Conservation (phyloP, 352 stramenopile genomes). For the Lagenidium sp. region DNA sequence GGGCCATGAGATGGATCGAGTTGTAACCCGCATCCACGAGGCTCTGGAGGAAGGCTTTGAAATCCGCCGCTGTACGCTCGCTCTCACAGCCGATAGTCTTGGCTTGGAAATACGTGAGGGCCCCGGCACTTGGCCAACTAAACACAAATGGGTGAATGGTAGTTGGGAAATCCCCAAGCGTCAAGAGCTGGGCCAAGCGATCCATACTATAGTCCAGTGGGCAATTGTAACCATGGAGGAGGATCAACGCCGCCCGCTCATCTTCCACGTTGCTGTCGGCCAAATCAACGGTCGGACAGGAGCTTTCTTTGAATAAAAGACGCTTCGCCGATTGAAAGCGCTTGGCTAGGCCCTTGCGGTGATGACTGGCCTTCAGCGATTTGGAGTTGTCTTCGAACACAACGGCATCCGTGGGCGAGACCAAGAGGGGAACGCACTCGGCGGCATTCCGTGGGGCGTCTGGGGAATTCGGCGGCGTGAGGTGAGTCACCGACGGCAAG, state of each 20-base stretch:
- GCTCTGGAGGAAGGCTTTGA: slow-evolving; percentile 18
- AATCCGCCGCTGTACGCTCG: slow-evolving; percentile 17
- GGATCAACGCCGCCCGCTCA: slow-evolving; percentile 33
- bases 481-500: slow-evolving; percentile 37
- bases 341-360: background rate
- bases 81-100: slow-evolving; percentile 15
- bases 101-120: slow-evolving; percentile 44
- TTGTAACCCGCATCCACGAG: slow-evolving; percentile 25
- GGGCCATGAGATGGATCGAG: slow-evolving; percentile 23
- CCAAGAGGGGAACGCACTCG: slow-evolving; percentile 26
- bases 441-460: slow-evolving; percentile 20
- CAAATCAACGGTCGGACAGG: slow-evolving; percentile 6
- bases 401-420: slow-evolving; percentile 32
- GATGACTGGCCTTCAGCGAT: background rate
- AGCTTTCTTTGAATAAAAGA: slow-evolving; percentile 10
- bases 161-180: slow-evolving; percentile 52
- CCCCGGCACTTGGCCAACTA: slow-evolving; percentile 56
- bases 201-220: slow-evolving; percentile 59
- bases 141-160: slow-evolving; percentile 69
- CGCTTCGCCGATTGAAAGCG: slow-evolving; percentile 6
- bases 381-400: slow-evolving; percentile 28
- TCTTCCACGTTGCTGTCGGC: background rate
- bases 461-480: slow-evolving; percentile 27
- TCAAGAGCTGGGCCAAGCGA: slow-evolving; percentile 43
- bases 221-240: slow-evolving; percentile 68